These are phyloP conservation scores for Catharanthus roseus DNA, from an alignment of 257 asterid genomes.

Conservation along the genomic window DNA sequence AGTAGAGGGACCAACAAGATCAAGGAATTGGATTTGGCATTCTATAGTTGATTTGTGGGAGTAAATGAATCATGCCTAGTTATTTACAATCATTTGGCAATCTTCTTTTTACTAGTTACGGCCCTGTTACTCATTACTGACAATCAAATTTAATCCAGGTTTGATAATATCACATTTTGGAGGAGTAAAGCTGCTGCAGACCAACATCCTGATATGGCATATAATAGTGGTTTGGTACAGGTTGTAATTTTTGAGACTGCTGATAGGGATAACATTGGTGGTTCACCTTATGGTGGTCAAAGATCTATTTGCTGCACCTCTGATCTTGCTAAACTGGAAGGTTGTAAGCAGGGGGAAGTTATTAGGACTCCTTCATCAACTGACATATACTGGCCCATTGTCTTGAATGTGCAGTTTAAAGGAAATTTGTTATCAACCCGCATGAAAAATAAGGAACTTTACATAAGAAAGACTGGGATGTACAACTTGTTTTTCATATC, in stretches of 20 bases:
- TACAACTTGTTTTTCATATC: conserved; percentile 92
- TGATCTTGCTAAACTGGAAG: conserved; percentile 94
- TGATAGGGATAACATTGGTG: conserved; percentile 89
- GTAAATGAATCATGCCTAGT: background rate
- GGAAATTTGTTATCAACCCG: conserved; percentile 59
- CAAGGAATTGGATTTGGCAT: background rate
- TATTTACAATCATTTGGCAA: background rate
- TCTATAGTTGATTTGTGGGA: background rate
- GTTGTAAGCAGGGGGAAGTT: conserved; percentile 88
- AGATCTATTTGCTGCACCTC: conserved; percentile 94
- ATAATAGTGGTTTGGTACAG: conserved; percentile 78
- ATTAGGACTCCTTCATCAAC: conserved; percentile 61
- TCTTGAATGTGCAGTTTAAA: conserved; percentile 54
- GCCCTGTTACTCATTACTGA: background rate
- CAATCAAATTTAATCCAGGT: conserved; percentile 36
- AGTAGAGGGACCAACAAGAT: background rate
- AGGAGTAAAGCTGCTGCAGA: conserved; percentile 65
- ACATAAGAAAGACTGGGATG: conserved; percentile 78
- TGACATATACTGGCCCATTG: conserved; percentile 70
- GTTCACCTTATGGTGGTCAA: conserved; percentile 98
- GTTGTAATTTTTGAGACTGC: conserved; percentile 81
- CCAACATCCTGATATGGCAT: conserved; percentile 50
- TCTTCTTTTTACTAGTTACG: background rate
- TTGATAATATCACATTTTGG: conserved; percentile 92
- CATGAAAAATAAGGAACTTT: conserved; percentile 62